These are phyloP conservation scores for Boletus tylopilopsis DNA, from an alignment of 768 basidiomycete genomes.

Conservation along the genomic window DNA sequence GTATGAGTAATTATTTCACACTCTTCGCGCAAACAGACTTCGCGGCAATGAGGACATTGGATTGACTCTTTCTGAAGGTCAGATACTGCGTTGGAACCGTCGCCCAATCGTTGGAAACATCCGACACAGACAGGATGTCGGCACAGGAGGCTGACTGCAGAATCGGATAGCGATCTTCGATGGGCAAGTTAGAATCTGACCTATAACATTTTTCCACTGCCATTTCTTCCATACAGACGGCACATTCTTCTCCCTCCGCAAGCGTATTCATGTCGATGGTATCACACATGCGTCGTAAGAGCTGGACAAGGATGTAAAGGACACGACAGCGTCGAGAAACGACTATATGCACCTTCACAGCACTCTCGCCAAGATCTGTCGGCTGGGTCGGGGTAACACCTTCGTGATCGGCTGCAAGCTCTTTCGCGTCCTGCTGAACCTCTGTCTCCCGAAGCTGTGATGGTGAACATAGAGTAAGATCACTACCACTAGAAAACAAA, in stretches of 20 bases:
- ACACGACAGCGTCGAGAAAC: neutral
- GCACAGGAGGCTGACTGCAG: conserved; percentile 9
- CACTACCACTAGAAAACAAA: neutral
- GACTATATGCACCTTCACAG: conserved; percentile 5
- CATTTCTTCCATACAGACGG: conserved; percentile 20
- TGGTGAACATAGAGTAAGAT: neutral
- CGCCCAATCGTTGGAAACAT: conserved; percentile 11
- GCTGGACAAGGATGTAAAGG: conserved; percentile 3
- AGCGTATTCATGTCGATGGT: conserved; percentile 20
- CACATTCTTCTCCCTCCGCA: conserved; percentile 19
- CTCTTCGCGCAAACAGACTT: conserved; percentile 5
- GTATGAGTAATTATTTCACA: conserved; percentile 16
- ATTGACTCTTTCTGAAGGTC: neutral
- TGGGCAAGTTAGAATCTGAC: conserved; percentile 4
- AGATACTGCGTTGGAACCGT: neutral
- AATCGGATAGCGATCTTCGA: neutral
- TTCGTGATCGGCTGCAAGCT: conserved; percentile 3
- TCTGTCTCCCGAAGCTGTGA: conserved; percentile 16
- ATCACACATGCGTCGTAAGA: conserved; percentile 15
- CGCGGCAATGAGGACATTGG: conserved; percentile 21
- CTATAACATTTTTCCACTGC: conserved; percentile 15
- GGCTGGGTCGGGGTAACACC: neutral
- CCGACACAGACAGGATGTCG: conserved; percentile 14
- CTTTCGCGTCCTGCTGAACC: conserved; percentile 12
- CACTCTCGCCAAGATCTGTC: conserved; percentile 8